Conservation (phyloP, 805 yeast species). For the Hanseniaspora pseudoguilliermondii region DNA sequence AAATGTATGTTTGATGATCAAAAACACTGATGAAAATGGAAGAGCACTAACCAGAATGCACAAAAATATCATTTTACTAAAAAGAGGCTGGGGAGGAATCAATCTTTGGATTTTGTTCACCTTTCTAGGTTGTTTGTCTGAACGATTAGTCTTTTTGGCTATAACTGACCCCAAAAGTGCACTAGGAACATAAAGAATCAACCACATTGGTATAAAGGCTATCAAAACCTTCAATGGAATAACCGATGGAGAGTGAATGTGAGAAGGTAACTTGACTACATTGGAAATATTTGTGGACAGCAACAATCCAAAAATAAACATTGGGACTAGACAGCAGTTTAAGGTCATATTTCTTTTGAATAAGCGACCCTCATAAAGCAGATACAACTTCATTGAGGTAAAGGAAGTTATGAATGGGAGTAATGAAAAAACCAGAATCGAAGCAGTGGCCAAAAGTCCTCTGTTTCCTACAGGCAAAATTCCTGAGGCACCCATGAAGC, state of each 20-base stretch:
- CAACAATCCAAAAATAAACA: slow-evolving; percentile 49
- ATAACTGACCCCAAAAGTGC: slow-evolving; percentile 71
- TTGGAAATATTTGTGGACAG: slow-evolving; percentile 64
- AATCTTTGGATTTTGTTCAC: slow-evolving; percentile 95
- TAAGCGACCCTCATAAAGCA: slow-evolving; percentile 79
- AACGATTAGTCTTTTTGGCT: slow-evolving; percentile 49
- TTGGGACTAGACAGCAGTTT: slow-evolving; percentile 82
- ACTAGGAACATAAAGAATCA: slow-evolving; percentile 68
- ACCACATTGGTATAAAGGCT: slow-evolving; percentile 75
- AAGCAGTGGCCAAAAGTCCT: slow-evolving; percentile 82
- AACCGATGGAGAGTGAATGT: slow-evolving; percentile 79
- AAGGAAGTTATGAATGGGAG: slow-evolving; percentile 77
- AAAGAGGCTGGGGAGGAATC: slow-evolving; percentile 83
- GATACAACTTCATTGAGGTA: slow-evolving; percentile 73
- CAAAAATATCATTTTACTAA: slow-evolving; percentile 55
- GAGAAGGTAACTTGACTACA: slow-evolving; percentile 32
- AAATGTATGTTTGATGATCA: slow-evolving; percentile 86
- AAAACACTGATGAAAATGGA: slow-evolving; percentile 93
- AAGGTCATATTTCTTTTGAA: slow-evolving; percentile 79
- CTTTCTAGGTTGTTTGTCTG: slow-evolving; percentile 59
- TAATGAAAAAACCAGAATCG: slow-evolving; percentile 70
- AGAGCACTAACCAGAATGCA: slow-evolving; percentile 34
- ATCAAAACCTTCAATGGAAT: slow-evolving; percentile 84
- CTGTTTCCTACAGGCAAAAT: slow-evolving; percentile 86
- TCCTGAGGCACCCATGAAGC: slow-evolving; percentile 76